Percentiles rank a stretch among this genome's conserved stretches.
Conservation (phyloP, 1,284 basidiomycete genomes). For the Ustilago tritici region DNA sequence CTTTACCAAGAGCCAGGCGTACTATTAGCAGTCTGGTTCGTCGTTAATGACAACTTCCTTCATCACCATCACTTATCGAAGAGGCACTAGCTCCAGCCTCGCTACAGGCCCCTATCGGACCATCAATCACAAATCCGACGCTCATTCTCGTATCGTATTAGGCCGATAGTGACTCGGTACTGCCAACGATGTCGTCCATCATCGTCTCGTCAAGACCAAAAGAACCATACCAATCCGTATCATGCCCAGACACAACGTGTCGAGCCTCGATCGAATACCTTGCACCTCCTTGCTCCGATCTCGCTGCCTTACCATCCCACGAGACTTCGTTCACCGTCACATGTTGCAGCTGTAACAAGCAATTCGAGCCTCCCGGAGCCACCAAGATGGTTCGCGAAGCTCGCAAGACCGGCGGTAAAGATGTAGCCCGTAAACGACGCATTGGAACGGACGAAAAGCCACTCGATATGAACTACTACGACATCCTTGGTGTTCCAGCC, state of each 20-base stretch:
- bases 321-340: conserved; percentile 66
- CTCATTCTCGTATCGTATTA: background rate
- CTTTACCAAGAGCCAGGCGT: too few species aligned
- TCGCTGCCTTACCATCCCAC: conserved; percentile 43
- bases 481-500: conserved; percentile 81
- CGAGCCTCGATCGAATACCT: conserved; percentile 64
- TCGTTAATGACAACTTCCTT: background rate
- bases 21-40: too few species aligned
- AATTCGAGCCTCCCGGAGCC: conserved; percentile 67
- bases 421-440: conserved; percentile 53
- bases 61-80: background rate
- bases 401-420: conserved; percentile 45
- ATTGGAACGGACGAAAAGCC: conserved; percentile 69
- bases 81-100: background rate
- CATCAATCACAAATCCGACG: background rate
- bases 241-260: conserved; percentile 65
- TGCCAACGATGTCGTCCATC: conserved; percentile 32
- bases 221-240: conserved; percentile 56
- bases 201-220: conserved; percentile 60
- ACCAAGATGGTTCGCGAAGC: conserved; percentile 62
- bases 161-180: background rate
- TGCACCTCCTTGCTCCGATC: conserved; percentile 43
- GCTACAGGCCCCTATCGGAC: background rate
- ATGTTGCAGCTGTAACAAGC: conserved; percentile 61
- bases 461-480: conserved; percentile 69